A percentile compares a stretch with the other conserved stretches of the same genome.
phyloP scores from a whole-genome alignment of 2,329 filamentous ascomycete species.

The Dactylellina drechsleri region DNA sequence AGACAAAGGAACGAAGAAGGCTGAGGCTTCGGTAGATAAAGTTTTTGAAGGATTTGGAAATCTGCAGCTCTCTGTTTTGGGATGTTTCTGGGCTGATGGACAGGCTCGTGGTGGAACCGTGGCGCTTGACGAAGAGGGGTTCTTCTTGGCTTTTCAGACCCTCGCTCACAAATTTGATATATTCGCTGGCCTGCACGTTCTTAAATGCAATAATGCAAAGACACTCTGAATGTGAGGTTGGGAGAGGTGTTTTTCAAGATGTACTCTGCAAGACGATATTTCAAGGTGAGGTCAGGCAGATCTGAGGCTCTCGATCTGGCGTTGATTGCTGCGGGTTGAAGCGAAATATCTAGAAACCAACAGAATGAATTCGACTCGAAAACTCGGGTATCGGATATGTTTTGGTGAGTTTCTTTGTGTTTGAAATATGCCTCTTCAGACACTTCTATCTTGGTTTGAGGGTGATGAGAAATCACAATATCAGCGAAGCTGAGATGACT shows the following conservation, averaged over 20 bases:
- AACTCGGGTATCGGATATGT: too few relatives aligned
- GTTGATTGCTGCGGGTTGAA: not conserved
- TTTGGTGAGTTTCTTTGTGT: not conserved
- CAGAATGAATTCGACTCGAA: too few relatives aligned
- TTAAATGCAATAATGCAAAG: conserved; percentile 5
- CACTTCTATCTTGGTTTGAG: conserved; percentile 23
- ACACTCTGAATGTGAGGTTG: conserved; percentile 14
- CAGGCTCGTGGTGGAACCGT: conserved; percentile 4
- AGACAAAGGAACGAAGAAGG: conserved; percentile 22
- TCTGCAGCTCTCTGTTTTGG: conserved; percentile 33
- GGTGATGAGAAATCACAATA: conserved; percentile 52
- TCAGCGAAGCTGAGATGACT: conserved; percentile 10
- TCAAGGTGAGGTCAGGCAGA: not conserved
- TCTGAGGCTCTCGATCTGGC: not conserved
- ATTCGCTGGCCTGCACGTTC: not conserved
- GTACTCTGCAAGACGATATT: too few relatives aligned
- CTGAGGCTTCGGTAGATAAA: conserved; percentile 14
- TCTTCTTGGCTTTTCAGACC: conserved; percentile 23
- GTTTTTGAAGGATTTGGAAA: conserved; percentile 50
- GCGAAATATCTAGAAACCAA: not conserved
- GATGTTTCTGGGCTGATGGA: conserved; percentile 17
- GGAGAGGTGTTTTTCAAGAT: not conserved
- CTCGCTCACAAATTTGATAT: conserved; percentile 5
- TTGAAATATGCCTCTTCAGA: not conserved
- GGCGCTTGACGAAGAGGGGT: conserved; percentile 16